phyloP scores from a whole-genome alignment of 208 protist genomes.

The Leishmania mexicana region DNA sequence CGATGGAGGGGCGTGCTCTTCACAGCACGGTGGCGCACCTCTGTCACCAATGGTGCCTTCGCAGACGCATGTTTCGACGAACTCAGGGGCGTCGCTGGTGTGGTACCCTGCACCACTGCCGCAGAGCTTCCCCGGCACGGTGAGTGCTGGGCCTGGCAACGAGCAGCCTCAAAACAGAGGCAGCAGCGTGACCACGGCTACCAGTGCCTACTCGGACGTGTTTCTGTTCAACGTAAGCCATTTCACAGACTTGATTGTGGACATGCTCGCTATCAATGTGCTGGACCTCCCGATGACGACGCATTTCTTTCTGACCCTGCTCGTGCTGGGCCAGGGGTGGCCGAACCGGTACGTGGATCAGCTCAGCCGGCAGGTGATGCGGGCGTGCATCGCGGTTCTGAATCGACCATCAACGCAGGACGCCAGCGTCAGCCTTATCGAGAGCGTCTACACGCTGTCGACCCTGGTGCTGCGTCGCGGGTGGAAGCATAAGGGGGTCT shows the following conservation, averaged over 20 bases:
- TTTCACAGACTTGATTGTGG: slow-evolving; percentile 79
- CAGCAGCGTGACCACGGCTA: neutral
- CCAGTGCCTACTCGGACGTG: slow-evolving; percentile 38
- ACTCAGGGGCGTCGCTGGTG: neutral
- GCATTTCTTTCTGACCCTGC: slow-evolving; percentile 63
- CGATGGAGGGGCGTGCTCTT: neutral
- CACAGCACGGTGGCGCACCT: neutral
- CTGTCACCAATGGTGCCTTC: neutral
- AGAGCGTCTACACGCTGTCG: slow-evolving; percentile 59
- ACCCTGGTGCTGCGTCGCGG: slow-evolving; percentile 48
- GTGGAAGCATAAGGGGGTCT: slow-evolving; percentile 73
- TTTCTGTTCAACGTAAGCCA: slow-evolving; percentile 82
- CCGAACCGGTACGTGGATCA: slow-evolving; percentile 54
- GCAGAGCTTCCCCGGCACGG: neutral
- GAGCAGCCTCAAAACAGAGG: neutral
- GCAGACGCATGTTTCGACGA: neutral
- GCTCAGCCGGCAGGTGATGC: slow-evolving; percentile 74
- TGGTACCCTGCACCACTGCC: neutral
- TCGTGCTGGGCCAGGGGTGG: slow-evolving; percentile 62
- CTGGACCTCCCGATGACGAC: slow-evolving; percentile 62
- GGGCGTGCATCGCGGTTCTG: slow-evolving; percentile 71
- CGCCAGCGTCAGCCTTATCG: slow-evolving; percentile 51
- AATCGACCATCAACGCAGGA: slow-evolving; percentile 67
- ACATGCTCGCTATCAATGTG: slow-evolving; percentile 85
- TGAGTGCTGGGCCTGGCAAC: neutral